These are phyloP conservation scores for Lachancea kluyveri DNA, from an alignment of 805 yeast species.

Conservation along the genomic window DNA sequence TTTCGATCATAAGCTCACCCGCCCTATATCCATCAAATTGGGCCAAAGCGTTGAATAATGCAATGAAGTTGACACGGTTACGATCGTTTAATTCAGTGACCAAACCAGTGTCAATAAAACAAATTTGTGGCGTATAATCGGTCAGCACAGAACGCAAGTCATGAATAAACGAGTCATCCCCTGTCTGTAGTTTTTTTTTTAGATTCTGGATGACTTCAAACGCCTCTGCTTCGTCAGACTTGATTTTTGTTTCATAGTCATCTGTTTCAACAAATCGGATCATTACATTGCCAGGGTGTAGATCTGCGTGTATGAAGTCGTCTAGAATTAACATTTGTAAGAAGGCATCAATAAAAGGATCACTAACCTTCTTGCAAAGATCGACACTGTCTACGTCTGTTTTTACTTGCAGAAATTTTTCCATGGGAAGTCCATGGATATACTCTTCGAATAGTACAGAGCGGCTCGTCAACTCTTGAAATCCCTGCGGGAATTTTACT, in stretches of 20 bases:
- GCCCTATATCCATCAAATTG: slow-evolving; percentile 92
- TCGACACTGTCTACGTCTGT: slow-evolving; percentile 23
- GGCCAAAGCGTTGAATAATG: slow-evolving; percentile 79
- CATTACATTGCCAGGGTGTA: slow-evolving; percentile 95
- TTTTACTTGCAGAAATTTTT: slow-evolving; percentile 49
- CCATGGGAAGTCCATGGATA: slow-evolving; percentile 79
- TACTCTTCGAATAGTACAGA: slow-evolving; percentile 81
- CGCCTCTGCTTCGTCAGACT: slow-evolving; percentile 24
- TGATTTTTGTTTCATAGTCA: slow-evolving; percentile 24
- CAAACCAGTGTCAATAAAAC: slow-evolving; percentile 89
- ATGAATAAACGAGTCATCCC: slow-evolving; percentile 19
- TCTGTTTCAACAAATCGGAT: slow-evolving; percentile 55
- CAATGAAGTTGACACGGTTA: slow-evolving; percentile 82
- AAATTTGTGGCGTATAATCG: slow-evolving; percentile 77
- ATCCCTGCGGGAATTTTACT: slow-evolving; percentile 78
- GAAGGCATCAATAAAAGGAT: slow-evolving; percentile 84
- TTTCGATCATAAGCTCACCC: slow-evolving; percentile 91
- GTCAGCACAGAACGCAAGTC: slow-evolving; percentile 45
- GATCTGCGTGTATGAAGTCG: slow-evolving; percentile 92
- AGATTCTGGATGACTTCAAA: slow-evolving; percentile 14
- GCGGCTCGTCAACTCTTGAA: slow-evolving; percentile 55
- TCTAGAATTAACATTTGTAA: slow-evolving; percentile 88
- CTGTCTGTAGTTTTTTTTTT: slow-evolving; percentile 13
- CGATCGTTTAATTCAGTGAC: slow-evolving; percentile 79
- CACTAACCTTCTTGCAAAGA: slow-evolving; percentile 65